Base-by-base conservation (phyloP, 371 early-diverging fungal genomes). In the Blakeslea trispora region DNA sequence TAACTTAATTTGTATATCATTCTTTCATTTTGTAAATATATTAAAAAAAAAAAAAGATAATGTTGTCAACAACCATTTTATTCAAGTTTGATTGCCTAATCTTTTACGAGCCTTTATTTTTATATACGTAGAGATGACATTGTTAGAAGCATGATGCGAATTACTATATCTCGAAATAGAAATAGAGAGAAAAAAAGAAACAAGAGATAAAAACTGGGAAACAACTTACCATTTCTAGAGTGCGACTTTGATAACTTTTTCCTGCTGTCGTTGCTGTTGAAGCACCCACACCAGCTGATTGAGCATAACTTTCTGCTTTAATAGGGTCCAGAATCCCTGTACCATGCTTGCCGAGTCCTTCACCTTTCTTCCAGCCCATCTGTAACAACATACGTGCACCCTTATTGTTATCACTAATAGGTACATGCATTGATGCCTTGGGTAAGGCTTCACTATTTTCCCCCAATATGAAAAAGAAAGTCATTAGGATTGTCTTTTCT, bases 351-450 rank as follows among this genome's bases (percentile, higher is more conserved):
- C 77, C 77, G 13, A 77, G 52, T 9, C 77, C 77, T 63, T 71
- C 72, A 15, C 77, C 77, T 45, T 66, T 67, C 17, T 68, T 65
- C 77, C 77, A 77, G 0, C 77, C 77, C 77, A 77, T 77, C 21
- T 69, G 66, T 21, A 65, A 50, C 39, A 77, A 47, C 72, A 77
- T 71, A 19, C 64, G 68, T 4, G 74, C 74, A 28, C 77, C 77
- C 21, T 68, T 61, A 32, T 77, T 77, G 32, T 69, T 68, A 32
- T 73, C 77, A 28, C 60, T 48, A 44, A 77, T 56, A n/a, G 71
- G 66, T 41, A 48, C 63, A 17, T 76, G 35, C 45, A 70, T 44
- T 7, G 68, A 65, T 13, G 71, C 66, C 21, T 61, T 48, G 32
- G 59, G 41, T 18, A 64, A 24, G 31, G 52, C 46, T 50, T 54